A percentile compares a stretch with the other conserved stretches of the same genome.
Conservation (phyloP, 139 green algal species). For the Deuterostichococcus epilithicus region DNA sequence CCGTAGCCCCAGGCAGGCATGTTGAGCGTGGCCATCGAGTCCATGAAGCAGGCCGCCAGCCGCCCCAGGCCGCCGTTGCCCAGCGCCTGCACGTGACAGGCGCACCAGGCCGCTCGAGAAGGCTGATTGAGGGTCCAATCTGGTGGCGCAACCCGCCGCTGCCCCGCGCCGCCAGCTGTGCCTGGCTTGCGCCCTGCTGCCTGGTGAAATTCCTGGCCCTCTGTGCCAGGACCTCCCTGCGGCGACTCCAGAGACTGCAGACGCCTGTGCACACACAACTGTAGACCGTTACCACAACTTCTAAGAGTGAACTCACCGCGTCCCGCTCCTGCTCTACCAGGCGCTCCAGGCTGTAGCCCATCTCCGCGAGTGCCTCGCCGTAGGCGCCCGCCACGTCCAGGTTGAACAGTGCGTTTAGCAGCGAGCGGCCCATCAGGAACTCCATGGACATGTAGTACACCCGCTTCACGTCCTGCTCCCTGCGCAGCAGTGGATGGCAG, state of each 20-base stretch:
- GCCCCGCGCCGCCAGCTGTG: no score
- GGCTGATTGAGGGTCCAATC: no score
- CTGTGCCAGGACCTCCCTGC: no score
- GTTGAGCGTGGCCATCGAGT: slow-evolving; percentile 96
- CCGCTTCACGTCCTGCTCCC: slow-evolving; percentile 84
- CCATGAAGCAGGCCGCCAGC: slow-evolving; percentile 97
- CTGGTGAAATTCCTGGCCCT: no score
- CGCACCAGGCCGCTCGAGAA: no score
- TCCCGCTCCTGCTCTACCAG: slow-evolving; percentile 56
- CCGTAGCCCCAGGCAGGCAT: slow-evolving; percentile 98
- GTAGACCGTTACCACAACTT: no score
- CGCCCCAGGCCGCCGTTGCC: slow-evolving; percentile 97
- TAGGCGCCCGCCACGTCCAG: slow-evolving; percentile 83
- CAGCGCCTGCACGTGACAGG: slow-evolving; percentile 41
- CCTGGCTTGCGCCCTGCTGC: no score
- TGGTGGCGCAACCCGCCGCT: no score
- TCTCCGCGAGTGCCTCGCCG: slow-evolving; percentile 69
- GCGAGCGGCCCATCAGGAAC: slow-evolving; percentile 96
- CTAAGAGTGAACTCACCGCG: slow-evolving; percentile 6
- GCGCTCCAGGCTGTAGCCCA: slow-evolving; percentile 83
- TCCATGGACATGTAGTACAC: slow-evolving; percentile 97
- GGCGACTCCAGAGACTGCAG: no score
- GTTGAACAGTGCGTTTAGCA: slow-evolving; percentile 95
- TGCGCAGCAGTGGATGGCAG: no score
- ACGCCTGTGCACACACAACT: no score